A percentile compares a stretch with the other conserved stretches of the same genome.
phyloP scores from a whole-genome alignment of 2,329 filamentous ascomycete species.

The Penicillium crustosum region DNA sequence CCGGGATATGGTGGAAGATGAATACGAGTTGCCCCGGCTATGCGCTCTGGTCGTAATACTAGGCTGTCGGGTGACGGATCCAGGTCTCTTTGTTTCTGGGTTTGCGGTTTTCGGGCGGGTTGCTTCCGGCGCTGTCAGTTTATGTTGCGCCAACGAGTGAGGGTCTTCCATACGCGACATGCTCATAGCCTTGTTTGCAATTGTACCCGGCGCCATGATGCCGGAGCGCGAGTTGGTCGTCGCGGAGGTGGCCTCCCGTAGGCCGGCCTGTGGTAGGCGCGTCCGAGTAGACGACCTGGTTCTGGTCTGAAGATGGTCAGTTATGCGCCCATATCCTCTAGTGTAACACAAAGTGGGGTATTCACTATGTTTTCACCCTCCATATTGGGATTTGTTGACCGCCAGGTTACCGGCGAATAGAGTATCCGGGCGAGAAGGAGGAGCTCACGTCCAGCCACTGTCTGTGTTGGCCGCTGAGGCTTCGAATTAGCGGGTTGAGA shows the following conservation, averaged over 20 bases:
- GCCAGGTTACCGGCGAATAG: slow-evolving; percentile 27
- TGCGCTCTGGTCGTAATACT: slow-evolving; percentile 45
- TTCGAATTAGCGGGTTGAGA: neutral
- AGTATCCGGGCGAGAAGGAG: slow-evolving; percentile 24
- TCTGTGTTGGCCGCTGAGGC: slow-evolving; percentile 13
- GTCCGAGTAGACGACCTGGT: slow-evolving; percentile 28
- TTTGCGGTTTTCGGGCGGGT: slow-evolving; percentile 52
- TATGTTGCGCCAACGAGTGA: slow-evolving; percentile 5
- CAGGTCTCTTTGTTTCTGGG: slow-evolving; percentile 41
- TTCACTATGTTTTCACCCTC: slow-evolving; percentile 37
- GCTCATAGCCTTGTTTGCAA: slow-evolving; percentile 52
- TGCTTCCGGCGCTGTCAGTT: slow-evolving; percentile 44
- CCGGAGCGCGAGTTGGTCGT: slow-evolving; percentile 53
- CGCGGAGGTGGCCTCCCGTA: slow-evolving; percentile 54
- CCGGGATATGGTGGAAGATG: slow-evolving; percentile 40
- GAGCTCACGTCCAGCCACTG: slow-evolving; percentile 28
- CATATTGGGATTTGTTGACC: slow-evolving; percentile 29
- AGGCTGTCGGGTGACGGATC: slow-evolving; percentile 32
- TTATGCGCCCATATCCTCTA: neutral
- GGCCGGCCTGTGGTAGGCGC: slow-evolving; percentile 36
- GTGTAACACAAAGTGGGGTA: neutral
- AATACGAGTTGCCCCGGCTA: slow-evolving; percentile 38
- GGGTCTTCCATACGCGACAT: slow-evolving; percentile 33
- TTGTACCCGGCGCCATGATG: slow-evolving; percentile 47
- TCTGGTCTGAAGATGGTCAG: slow-evolving; percentile 24